Evolutionary conservation across 2,329 filamentous ascomycete genomes (phyloP).

Genomic region (Madurella fahalii): DNA sequence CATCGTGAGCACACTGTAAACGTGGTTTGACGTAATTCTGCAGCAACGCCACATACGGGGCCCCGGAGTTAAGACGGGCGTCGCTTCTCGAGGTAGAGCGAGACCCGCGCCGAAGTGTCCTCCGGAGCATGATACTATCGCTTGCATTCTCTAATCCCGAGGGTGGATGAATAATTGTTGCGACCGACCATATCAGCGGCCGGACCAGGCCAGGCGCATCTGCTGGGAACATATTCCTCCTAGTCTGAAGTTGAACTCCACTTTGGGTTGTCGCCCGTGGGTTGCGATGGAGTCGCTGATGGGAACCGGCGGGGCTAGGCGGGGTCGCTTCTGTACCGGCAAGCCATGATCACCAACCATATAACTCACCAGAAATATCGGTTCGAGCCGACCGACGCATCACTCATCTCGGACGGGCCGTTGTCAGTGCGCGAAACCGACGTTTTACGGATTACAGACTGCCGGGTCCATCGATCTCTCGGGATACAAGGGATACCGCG

Average conservation of each 20-base stretch:
- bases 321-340: conserved; percentile 4
- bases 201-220: no score
- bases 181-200: background rate
- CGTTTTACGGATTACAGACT: no score
- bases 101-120: background rate
- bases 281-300: background rate
- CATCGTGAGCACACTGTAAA: background rate
- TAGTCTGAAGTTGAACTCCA: background rate
- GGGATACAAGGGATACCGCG: background rate
- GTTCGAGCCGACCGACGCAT: no score
- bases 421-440: no score
- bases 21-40: conserved; percentile 4
- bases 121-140: background rate
- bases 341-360: background rate
- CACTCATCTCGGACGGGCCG: no score
- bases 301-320: background rate
- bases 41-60: conserved; percentile 1
- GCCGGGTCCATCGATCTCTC: no score
- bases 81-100: background rate
- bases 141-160: background rate
- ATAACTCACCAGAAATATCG: no score
- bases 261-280: background rate
- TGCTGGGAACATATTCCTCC: no score
- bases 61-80: conserved; percentile 9
- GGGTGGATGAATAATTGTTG: background rate